These are phyloP conservation scores for Paragyromitra xinjiangensis DNA, from an alignment of 495 filamentous ascomycete genomes.

Conservation along the genomic window DNA sequence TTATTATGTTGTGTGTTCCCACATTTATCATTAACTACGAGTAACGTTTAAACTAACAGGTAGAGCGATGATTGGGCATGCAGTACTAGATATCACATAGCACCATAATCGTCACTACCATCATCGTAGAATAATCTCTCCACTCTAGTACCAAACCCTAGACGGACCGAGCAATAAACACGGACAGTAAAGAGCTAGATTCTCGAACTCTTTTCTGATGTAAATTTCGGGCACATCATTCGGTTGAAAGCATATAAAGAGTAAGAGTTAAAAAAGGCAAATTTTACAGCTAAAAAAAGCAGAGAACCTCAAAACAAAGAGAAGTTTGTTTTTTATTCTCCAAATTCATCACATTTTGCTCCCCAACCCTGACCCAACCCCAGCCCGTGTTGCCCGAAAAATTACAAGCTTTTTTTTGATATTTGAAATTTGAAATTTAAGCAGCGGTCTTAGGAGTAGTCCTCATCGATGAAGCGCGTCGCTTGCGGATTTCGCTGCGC, in stretches of 20 bases:
- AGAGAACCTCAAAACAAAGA: constrained; percentile 19
- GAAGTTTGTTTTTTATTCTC: constrained; percentile 42
- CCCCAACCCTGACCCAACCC: constrained; percentile 9
- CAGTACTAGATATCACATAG: constrained; percentile 4
- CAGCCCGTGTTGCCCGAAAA: constrained; percentile 37
- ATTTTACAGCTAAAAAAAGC: constrained; percentile 18
- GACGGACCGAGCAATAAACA: not conserved
- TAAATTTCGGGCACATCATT: constrained; percentile 26
- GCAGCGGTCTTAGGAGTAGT: constrained; percentile 61
- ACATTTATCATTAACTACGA: constrained; percentile 6
- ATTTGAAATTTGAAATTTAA: constrained; percentile 46
- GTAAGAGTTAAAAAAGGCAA: constrained; percentile 17
- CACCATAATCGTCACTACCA: not conserved
- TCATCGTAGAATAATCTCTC: not conserved
- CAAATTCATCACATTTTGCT: constrained; percentile 46
- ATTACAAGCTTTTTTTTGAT: constrained; percentile 52
- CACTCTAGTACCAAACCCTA: not conserved
- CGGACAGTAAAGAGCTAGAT: not conserved
- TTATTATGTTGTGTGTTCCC: not conserved
- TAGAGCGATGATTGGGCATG: constrained; percentile 15
- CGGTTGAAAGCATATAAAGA: constrained; percentile 8
- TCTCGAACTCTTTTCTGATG: constrained; percentile 13
- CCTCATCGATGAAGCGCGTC: constrained; percentile 92
- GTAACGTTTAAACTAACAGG: not conserved
- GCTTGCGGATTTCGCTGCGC: constrained; percentile 91